A percentile compares a stretch with the other conserved stretches of the same genome.
phyloP scores from a whole-genome alignment of 805 yeast species.

The Kockiozyma suomiensis region DNA sequence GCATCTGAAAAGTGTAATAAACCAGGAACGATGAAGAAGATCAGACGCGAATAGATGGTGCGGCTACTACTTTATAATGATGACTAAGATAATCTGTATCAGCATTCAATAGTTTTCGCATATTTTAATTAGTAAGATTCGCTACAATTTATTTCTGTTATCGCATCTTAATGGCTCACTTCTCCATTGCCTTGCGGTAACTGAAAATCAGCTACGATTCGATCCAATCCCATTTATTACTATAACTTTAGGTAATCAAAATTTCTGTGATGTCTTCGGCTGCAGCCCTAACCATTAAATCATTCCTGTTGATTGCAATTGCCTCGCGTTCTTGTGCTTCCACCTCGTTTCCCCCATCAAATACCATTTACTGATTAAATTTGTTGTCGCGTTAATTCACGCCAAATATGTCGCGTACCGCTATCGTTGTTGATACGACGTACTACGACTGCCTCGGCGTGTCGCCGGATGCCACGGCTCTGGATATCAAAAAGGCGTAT shows the following conservation, averaged over 20 bases:
- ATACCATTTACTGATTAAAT: no score
- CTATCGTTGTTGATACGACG: slow-evolving; percentile 87
- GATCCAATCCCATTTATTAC: no score
- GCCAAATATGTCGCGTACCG: slow-evolving; percentile 8
- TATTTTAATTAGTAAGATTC: not conserved
- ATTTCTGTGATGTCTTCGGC: no score
- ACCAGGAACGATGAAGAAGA: slow-evolving; percentile 1
- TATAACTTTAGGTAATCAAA: no score
- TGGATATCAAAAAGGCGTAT: slow-evolving; percentile 91
- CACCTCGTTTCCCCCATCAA: not conserved
- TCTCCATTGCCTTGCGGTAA: no score
- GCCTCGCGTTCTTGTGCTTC: not conserved
- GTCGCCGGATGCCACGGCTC: slow-evolving; percentile 65
- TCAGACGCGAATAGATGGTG: not conserved
- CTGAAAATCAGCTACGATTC: no score
- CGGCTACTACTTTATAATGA: slow-evolving; percentile 1
- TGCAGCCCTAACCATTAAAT: no score
- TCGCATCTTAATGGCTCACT: no score
- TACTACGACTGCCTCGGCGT: slow-evolving; percentile 85
- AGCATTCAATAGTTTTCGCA: not conserved
- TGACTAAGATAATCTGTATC: not conserved
- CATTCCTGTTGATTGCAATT: not conserved
- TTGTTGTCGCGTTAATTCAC: not conserved
- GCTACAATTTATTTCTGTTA: no score
- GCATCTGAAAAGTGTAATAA: no score